Conservation (phyloP, 2,329 filamentous ascomycete genomes). For the Nakataea oryzae region DNA sequence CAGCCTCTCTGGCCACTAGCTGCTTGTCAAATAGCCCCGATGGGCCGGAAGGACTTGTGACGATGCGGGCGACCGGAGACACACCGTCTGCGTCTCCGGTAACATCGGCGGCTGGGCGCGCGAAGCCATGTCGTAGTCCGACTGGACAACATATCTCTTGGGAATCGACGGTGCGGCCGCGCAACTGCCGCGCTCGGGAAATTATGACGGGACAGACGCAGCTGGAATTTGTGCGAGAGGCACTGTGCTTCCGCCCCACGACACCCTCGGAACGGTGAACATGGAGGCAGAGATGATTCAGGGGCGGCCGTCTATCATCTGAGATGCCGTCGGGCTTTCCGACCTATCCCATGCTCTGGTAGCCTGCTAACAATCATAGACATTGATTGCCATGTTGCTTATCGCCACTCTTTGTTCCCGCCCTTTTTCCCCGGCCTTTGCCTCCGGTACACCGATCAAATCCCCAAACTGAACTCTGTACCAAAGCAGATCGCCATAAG, state of each 20-base stretch:
- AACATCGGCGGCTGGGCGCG: constrained; percentile 47
- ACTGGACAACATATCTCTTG: constrained; percentile 62
- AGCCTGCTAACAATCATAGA: too few species aligned
- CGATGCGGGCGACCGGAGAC: constrained; percentile 31
- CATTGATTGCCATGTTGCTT: too few species aligned
- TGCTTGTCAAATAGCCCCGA: constrained; percentile 53
- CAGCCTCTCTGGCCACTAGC: constrained; percentile 60
- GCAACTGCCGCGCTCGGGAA: constrained; percentile 47
- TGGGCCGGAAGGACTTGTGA: constrained; percentile 34
- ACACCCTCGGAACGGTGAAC: constrained; percentile 59
- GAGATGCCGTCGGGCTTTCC: neutral
- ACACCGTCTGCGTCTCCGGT: constrained; percentile 61
- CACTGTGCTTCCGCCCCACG: constrained; percentile 63
- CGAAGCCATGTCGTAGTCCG: constrained; percentile 58
- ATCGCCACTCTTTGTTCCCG: too few species aligned
- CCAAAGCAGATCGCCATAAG: neutral
- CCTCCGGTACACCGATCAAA: neutral
- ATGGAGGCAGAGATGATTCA: constrained; percentile 62
- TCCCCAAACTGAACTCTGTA: neutral
- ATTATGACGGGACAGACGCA: constrained; percentile 39
- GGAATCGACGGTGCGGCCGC: constrained; percentile 56
- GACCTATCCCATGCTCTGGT: neutral
- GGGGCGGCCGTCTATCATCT: constrained; percentile 25
- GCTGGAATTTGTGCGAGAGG: constrained; percentile 52
- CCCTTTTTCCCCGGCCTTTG: too few species aligned